Evolutionary conservation across 1,284 basidiomycete genomes (phyloP), one percentile per base, ranked within the genome.

Genomic region (Trichosporon sp.): DNA sequence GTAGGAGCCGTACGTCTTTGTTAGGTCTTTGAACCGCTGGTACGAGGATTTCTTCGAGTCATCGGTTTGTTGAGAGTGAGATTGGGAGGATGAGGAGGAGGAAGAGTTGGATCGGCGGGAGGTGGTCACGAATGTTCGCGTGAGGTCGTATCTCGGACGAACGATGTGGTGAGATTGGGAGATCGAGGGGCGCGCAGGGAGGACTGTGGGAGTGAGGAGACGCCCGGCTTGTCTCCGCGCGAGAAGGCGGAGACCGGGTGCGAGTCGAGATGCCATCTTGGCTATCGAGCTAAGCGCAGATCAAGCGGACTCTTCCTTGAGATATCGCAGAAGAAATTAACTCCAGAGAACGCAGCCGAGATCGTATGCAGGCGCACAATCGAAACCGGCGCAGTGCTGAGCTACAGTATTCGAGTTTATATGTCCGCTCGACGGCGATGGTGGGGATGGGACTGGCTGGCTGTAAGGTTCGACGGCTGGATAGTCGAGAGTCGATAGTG

Each of bases 1-100:
- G 75, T 94, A 94, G 88, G 90, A 92, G 32, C 94, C 94, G 76
- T 97, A 95, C 6, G 89, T 86, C 74, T 90, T 93, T 70, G 95
- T 89, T 66, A 96, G 88, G 71, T 88, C 85, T 79, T 91, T 95
- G 37, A 96, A 84, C 16, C 88, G 86, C 37, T 69, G 64, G 60
- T 75, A 74, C 25, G 74, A 73, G 2, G 72, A 70, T 49, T 65
- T 63, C 14, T 54, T 54, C 5, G 21, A 8, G 14, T 27, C 49
- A 27, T 54, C 49, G 49, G 49, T 54, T 54, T 27, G 49, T 29
- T 16, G 34, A 37, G 5, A 16, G 49, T 27, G 9, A 3, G 46
- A 52, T 4, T 25, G 5, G 25, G 46, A 11, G 25, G 44, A 49
- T 11, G 44, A 27, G 44, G 44, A 49, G 44, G 44, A 27, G 10